Conservation (phyloP, 257 asterid genomes). For the Solanum megistacrolobum region DNA sequence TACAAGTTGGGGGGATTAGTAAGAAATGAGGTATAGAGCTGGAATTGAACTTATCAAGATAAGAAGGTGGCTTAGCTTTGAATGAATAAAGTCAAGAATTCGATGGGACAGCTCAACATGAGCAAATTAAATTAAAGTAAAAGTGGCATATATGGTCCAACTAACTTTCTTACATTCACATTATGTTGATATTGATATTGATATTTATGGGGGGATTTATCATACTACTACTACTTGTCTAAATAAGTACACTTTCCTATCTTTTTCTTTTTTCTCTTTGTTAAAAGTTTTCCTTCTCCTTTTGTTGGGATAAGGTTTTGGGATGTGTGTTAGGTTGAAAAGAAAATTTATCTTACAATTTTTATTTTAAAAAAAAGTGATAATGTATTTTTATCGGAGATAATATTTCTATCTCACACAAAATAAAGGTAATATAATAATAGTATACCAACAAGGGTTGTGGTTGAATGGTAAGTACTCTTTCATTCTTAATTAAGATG, state of each 20-base stretch:
- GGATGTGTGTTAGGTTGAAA: neutral
- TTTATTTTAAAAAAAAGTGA: neutral
- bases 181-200: neutral
- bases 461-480: no score
- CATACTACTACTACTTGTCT: neutral
- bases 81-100: neutral
- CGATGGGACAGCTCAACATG: neutral
- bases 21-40: neutral
- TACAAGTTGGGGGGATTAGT: neutral
- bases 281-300: neutral
- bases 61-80: neutral
- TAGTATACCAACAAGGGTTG: fast-evolving
- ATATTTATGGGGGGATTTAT: neutral
- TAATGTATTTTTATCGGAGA: neutral
- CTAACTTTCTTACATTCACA: neutral
- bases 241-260: neutral
- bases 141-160: neutral
- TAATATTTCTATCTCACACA: neutral
- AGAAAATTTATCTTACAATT: neutral
- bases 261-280: neutral
- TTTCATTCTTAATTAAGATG: fast-evolving
- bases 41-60: neutral
- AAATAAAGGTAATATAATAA: neutral
- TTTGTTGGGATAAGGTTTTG: neutral
- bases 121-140: neutral